Evolutionary conservation across 1,284 basidiomycete species (phyloP), one percentile per base, ranked within the genome.

Genomic region (Wallemia mellicola): DNA sequence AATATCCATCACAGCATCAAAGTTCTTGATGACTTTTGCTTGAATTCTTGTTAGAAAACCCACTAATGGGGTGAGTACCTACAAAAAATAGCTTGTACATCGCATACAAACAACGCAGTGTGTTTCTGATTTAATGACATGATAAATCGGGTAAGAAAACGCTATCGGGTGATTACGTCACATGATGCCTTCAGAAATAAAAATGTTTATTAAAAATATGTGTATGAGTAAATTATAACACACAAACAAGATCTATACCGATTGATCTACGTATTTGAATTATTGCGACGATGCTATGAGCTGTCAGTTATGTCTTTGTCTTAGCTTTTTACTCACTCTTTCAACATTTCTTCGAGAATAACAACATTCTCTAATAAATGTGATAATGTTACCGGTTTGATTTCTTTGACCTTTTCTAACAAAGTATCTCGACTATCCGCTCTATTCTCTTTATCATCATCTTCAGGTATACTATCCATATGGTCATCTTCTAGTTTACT

Each of bases 351-450:
- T 70, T 98, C 91, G 62, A 98, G 70, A 59, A 98, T 80, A 24
- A 98, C 87, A 26, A 91, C 82, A 67, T 98, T 96, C 69, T 98
- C 94, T 65, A 98, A 72, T 61, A 94, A 68, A 63, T 79, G 80
- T 27, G 86, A 89, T 28, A 94, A 73, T 14, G 83, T 86, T 27
- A 87, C 57, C 64, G 67, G 62, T 62, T 63, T 27, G 60, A 62
- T 28, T 68, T 67, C 24, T 59, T 56, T 27, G 59, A 28, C 59
- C 59, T 59, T 25, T 30, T 60, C 57, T 58, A 55, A 58, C 60
- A 33, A 59, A 28, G 58, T 55, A 38, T 60, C 60, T 14, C 61
- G 58, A 58, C 25, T 25, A 30, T 63, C 62, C 22, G 63, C 60
- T 60, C 73, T 74, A 60, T 68, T 63, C 60, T 48, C 59, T 60